These are phyloP conservation scores for Lasiosphaeria ovina DNA, from an alignment of 495 filamentous ascomycete genomes.

Conservation along the genomic window DNA sequence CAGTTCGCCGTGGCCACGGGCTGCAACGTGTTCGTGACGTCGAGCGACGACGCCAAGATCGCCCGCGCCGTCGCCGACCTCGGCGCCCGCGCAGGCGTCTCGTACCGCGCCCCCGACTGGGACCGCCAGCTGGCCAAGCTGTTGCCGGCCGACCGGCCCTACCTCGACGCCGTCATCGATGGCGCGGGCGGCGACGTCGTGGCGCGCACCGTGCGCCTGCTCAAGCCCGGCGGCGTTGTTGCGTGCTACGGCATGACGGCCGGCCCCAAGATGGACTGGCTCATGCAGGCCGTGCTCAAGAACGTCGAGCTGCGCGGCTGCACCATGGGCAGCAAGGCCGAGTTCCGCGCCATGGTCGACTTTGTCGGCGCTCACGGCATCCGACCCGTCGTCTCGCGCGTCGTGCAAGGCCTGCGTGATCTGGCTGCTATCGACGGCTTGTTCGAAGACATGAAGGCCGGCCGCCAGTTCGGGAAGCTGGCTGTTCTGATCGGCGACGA, in stretches of 20 bases:
- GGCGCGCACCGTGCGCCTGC: constrained; percentile 51
- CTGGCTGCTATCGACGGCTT: constrained; percentile 62
- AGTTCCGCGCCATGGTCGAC: constrained; percentile 74
- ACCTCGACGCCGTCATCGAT: constrained; percentile 70
- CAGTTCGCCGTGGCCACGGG: constrained; percentile 67
- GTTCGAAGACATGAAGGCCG: constrained; percentile 73
- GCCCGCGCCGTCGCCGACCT: constrained; percentile 54
- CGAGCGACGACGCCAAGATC: constrained; percentile 63
- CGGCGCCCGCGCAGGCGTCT: constrained; percentile 68
- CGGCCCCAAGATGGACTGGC: constrained; percentile 67
- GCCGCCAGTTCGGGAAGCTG: constrained; percentile 77
- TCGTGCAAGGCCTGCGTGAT: constrained; percentile 63
- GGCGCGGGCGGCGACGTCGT: constrained; percentile 76
- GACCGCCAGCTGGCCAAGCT: constrained; percentile 59
- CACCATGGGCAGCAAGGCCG: constrained; percentile 73
- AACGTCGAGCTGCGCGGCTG: constrained; percentile 71
- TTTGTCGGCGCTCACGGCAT: constrained; percentile 66
- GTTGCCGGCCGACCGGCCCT: constrained; percentile 57
- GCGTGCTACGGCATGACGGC: constrained; percentile 77
- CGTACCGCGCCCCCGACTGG: constrained; percentile 64
- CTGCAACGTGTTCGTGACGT: constrained; percentile 67
- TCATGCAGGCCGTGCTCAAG: constrained; percentile 68
- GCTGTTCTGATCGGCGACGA: constrained; percentile 49
- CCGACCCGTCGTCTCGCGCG: constrained; percentile 59
- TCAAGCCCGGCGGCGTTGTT: constrained; percentile 65